Conservation (phyloP, 768 basidiomycete species). For the Serendipita indica region DNA sequence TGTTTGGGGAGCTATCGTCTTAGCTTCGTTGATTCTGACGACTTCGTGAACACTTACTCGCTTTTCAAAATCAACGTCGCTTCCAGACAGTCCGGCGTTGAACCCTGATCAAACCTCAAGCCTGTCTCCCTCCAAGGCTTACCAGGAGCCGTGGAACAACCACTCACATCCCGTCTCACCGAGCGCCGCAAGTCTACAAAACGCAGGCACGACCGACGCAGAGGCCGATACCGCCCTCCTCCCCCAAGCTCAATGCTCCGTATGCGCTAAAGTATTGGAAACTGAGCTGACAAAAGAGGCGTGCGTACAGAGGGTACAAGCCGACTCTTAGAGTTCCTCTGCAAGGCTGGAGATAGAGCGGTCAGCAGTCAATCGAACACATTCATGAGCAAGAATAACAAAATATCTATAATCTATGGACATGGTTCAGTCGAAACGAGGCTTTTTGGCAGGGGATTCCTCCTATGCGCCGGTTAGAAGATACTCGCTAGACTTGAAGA, state of each 20-base stretch:
- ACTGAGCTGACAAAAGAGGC: too few relatives aligned
- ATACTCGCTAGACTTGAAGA: too few relatives aligned
- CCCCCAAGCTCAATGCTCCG: conserved; percentile 38
- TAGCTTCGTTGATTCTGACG: conserved; percentile 2
- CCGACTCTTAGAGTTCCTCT: too few relatives aligned
- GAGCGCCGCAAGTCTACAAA: conserved; percentile 15
- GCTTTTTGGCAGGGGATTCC: too few relatives aligned
- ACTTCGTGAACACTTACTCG: conserved; percentile 73
- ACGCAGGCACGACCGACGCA: conserved; percentile 22
- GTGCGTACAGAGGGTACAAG: too few relatives aligned
- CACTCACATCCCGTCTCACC: conserved; percentile 13
- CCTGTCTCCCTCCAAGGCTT: not conserved
- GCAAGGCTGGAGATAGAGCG: too few relatives aligned
- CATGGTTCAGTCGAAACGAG: too few relatives aligned
- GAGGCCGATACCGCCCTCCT: conserved; percentile 26
- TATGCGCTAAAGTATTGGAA: too few relatives aligned
- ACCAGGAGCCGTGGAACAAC: conserved; percentile 9
- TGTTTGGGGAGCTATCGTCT: conserved; percentile 15
- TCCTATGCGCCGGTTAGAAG: too few relatives aligned
- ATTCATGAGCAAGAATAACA: too few relatives aligned
- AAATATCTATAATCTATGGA: too few relatives aligned
- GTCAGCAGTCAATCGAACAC: too few relatives aligned
- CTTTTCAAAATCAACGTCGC: conserved; percentile 65
- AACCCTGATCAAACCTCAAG: conserved; percentile 42
- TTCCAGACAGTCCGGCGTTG: conserved; percentile 78